Evolutionary conservation across 1,284 basidiomycete genomes (phyloP).

Genomic region (Paramarasmius palmivorus): DNA sequence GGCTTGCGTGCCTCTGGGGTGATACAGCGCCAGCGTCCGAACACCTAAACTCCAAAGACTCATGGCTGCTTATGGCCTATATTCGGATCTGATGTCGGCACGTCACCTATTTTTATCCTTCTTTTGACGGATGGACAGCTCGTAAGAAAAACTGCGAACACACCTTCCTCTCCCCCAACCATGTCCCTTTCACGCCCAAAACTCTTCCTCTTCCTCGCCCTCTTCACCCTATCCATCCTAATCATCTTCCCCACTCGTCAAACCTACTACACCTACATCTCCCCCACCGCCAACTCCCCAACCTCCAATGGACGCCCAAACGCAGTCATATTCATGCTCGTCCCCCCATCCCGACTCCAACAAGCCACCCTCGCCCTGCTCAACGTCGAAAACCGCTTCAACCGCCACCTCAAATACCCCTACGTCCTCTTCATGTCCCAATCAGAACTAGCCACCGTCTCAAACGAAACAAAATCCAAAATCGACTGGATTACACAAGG

Average conservation of each 20-base stretch:
- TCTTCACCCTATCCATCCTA: not conserved
- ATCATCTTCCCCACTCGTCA: constrained; percentile 7
- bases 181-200: constrained; percentile 10
- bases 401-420: constrained; percentile 28
- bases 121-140: no score
- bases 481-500: constrained; percentile 27
- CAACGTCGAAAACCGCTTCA: constrained; percentile 30
- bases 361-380: constrained; percentile 27
- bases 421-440: constrained; percentile 27
- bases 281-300: constrained; percentile 3
- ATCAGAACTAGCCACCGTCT: constrained; percentile 22
- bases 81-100: no score
- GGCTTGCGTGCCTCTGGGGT: no score
- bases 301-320: constrained; percentile 16
- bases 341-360: constrained; percentile 23
- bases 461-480: constrained; percentile 22
- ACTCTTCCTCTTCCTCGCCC: not conserved
- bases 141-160: no score
- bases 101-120: no score
- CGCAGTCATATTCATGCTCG: constrained; percentile 28
- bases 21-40: no score
- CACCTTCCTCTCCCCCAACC: not conserved
- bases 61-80: no score
- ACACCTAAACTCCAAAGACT: no score
- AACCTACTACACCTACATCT: constrained; percentile 9